phyloP scores from a whole-genome alignment of 768 basidiomycete species.

The Pleurotus citrinopileatus region DNA sequence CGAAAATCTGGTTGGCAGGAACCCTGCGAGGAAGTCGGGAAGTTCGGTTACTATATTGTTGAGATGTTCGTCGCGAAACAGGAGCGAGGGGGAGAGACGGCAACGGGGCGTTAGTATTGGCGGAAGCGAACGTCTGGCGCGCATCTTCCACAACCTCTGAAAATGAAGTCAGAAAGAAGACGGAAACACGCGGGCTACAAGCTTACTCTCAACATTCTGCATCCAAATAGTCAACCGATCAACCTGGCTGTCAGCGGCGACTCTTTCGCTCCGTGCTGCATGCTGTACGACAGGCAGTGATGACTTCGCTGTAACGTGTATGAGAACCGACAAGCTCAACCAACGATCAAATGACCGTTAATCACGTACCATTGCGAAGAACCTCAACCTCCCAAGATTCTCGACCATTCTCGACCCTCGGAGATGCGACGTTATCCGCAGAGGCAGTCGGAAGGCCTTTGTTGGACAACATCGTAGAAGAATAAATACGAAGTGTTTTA shows the following conservation, averaged over 20 bases:
- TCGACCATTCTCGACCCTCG: conserved; percentile 22
- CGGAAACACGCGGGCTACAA: neutral
- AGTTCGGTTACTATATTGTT: conserved; percentile 37
- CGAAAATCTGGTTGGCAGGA: conserved; percentile 71
- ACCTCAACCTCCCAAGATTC: conserved; percentile 53
- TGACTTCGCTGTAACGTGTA: conserved; percentile 37
- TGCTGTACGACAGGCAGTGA: conserved; percentile 53
- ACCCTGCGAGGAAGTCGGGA: conserved; percentile 61
- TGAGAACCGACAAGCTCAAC: conserved; percentile 2
- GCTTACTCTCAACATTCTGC: conserved; percentile 79
- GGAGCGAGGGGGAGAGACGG: conserved; percentile 66
- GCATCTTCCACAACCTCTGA: conserved; percentile 82
- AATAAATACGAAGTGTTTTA: conserved; percentile 65
- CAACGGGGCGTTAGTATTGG: conserved; percentile 41
- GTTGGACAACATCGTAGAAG: conserved; percentile 49
- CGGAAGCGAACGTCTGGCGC: conserved; percentile 66
- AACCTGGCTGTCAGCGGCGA: conserved; percentile 49
- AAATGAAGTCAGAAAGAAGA: conserved; percentile 12
- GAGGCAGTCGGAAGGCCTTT: conserved; percentile 42
- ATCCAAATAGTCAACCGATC: conserved; percentile 85
- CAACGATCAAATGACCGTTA: neutral
- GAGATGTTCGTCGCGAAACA: conserved; percentile 46
- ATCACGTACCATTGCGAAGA: conserved; percentile 38
- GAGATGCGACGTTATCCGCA: conserved; percentile 21
- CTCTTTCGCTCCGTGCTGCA: conserved; percentile 47